phyloP scores from a whole-genome alignment of 2,329 filamentous ascomycete genomes.

The Mycosphaerelloides madeirae region DNA sequence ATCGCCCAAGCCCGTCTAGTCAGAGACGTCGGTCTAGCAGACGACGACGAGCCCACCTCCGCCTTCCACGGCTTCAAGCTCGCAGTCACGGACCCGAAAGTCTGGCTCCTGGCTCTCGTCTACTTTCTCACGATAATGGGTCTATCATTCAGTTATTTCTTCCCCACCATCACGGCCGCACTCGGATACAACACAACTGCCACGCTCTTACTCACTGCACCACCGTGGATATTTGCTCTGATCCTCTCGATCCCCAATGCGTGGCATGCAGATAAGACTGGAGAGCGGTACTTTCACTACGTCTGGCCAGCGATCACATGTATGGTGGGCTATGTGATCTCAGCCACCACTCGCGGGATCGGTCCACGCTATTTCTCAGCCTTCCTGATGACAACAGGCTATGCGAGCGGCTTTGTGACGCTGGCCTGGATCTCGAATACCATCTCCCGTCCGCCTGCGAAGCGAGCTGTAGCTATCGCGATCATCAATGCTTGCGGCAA shows the following conservation, averaged over 20 bases:
- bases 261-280: conserved; percentile 34
- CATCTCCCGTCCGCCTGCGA: conserved; percentile 20
- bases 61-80: conserved; percentile 12
- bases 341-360: background rate
- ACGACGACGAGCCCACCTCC: conserved; percentile 3
- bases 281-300: conserved; percentile 45
- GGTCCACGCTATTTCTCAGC: conserved; percentile 19
- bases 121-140: conserved; percentile 16
- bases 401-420: conserved; percentile 34
- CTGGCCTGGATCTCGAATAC: conserved; percentile 52
- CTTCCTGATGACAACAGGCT: conserved; percentile 13
- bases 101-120: conserved; percentile 13
- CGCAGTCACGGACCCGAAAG: conserved; percentile 14
- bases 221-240: conserved; percentile 33
- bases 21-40: conserved; percentile 6
- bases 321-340: conserved; percentile 39
- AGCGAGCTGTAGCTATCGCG: conserved; percentile 24
- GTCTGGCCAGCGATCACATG: conserved; percentile 49
- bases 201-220: conserved; percentile 32
- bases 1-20: conserved; percentile 9
- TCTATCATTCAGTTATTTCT: conserved; percentile 25
- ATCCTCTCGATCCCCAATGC: conserved; percentile 30
- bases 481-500: conserved; percentile 23
- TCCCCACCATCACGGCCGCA: conserved; percentile 35
- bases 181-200: conserved; percentile 35